Evolutionary conservation across 495 filamentous ascomycete species (phyloP), one percentile per base, ranked within the genome.

Genomic region (Podospora appendiculata): DNA sequence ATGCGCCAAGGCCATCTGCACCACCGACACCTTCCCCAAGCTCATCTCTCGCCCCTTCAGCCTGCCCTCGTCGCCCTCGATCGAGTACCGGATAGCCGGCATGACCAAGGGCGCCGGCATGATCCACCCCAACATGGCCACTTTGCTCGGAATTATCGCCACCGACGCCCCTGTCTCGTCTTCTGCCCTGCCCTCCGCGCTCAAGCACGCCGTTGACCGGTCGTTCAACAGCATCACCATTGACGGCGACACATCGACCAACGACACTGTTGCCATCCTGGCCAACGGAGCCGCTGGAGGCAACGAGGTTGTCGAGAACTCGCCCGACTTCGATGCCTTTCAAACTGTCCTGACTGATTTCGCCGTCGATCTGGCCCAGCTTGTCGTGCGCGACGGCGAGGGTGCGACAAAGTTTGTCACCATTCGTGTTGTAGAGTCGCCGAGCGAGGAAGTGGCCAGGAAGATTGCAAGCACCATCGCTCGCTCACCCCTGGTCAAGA

Each of bases 71-170:
- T 88, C 88, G 8, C 83, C 87, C 3, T 71, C 73, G 8, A 81
- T 78, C 40, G 78, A 79, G 63, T 99, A 96, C 73, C 75, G 78
- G 58, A 85, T 99, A 25, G 90, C 87, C 25, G 93, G 93, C 45
- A 96, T 95, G 82, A 95, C 94, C 54, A 99, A 99, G 71, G 93
- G 93, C 43, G 94, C 93, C 12, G 93, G 93, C 60, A 99, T 99
- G 93, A 99, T 99, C 65, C 92, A 96, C 70, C 93, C 93, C 17
- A 96, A 99, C 74, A 96, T 98, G 92, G 93, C 90, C 41, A 99
- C 93, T 0, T 80, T 99, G 39, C 82, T 99, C 32, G 92, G 88
- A 45, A 88, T 97, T 50, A 80, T 97, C 62, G 91, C 89, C 64
- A 99, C 93, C 32, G 93, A 99, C 60, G 94, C 86, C 0, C 86